Evolutionary conservation across 192 early-diverging fungal species (phyloP).

Genomic region (Coemansia sp.): DNA sequence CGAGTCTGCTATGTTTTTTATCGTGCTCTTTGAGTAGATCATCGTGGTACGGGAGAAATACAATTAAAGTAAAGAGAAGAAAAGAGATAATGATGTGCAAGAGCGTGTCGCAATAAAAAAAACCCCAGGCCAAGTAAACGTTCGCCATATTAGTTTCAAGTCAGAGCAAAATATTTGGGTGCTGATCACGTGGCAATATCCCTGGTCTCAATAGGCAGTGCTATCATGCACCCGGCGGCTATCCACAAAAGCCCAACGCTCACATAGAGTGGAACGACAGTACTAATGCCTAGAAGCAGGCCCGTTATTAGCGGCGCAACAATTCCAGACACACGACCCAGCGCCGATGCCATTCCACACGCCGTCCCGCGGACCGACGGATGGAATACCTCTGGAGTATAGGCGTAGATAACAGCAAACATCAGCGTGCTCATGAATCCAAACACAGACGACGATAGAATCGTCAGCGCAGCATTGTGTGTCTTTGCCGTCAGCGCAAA

Average conservation of each 20-base stretch:
- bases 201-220: constrained; percentile 68
- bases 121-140: not conserved
- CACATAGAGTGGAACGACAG: constrained; percentile 69
- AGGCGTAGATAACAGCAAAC: constrained; percentile 86
- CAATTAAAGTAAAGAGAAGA: constrained; percentile 6
- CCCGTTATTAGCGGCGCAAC: constrained; percentile 77
- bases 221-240: constrained; percentile 66
- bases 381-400: constrained; percentile 88
- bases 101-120: not conserved
- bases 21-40: constrained; percentile 49
- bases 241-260: constrained; percentile 62
- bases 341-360: constrained; percentile 75
- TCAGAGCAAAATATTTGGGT: not conserved
- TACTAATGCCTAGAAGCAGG: constrained; percentile 61
- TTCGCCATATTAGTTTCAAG: not conserved
- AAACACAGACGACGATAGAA: constrained; percentile 64
- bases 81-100: constrained; percentile 1
- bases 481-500: constrained; percentile 66
- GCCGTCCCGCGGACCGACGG: constrained; percentile 78
- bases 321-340: constrained; percentile 76
- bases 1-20: constrained; percentile 82
- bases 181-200: constrained; percentile 30
- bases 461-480: constrained; percentile 55
- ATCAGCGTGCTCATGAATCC: constrained; percentile 73
- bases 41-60: constrained; percentile 6